Conservation (phyloP, 305 asterid species). For the Fraxinus sp. region DNA sequence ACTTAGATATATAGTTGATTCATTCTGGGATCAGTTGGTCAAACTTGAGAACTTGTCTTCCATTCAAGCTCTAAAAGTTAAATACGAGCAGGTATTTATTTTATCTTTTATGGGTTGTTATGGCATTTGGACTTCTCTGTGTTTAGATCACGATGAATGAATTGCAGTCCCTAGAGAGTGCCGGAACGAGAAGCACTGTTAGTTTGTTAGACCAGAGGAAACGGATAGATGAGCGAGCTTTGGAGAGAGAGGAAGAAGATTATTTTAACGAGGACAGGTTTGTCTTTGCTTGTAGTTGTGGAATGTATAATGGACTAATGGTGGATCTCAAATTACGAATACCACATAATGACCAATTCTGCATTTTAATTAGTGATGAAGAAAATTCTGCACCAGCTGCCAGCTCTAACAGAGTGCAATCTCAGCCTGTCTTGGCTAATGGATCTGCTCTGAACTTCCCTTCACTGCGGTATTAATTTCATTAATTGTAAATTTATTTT, state of each 20-base stretch:
- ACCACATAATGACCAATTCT: not conserved
- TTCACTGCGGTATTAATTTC: constrained; percentile 48
- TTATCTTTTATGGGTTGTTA: constrained; percentile 11
- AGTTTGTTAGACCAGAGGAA: constrained; percentile 63
- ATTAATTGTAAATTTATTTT: not conserved
- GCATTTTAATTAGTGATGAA: constrained; percentile 58
- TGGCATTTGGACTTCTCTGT: constrained; percentile 1
- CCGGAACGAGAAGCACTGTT: constrained; percentile 49
- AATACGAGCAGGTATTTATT: constrained; percentile 82
- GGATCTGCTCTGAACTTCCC: constrained; percentile 52
- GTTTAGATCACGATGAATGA: constrained; percentile 22
- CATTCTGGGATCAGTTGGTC: constrained; percentile 85
- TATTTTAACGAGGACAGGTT: constrained; percentile 96
- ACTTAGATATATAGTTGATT: constrained; percentile 73
- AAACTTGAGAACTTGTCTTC: constrained; percentile 65
- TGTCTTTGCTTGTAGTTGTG: constrained; percentile 18
- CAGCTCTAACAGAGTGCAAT: constrained; percentile 38
- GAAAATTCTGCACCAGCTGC: constrained; percentile 90
- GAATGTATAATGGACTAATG: not conserved
- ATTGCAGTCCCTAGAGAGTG: constrained; percentile 63
- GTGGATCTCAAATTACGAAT: not conserved
- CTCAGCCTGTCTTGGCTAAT: constrained; percentile 52
- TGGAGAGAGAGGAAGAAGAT: constrained; percentile 95
- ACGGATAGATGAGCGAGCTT: constrained; percentile 83
- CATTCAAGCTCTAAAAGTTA: constrained; percentile 71